Conservation (phyloP, 129 eudicot genomes). For the Apium graveolens region DNA sequence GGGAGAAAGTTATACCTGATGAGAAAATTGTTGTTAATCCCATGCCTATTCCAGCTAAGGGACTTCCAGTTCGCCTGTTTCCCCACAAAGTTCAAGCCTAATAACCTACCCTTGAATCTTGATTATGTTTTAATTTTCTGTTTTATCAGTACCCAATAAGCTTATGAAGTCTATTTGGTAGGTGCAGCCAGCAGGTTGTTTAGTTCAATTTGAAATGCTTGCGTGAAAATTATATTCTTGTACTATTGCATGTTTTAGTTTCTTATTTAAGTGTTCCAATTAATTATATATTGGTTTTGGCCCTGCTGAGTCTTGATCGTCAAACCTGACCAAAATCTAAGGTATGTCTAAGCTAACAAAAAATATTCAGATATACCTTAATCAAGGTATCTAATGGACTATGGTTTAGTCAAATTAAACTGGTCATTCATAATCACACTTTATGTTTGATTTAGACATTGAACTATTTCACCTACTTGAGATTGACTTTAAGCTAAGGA, state of each 20-base stretch:
- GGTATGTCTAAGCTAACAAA: no score
- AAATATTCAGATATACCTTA: no score
- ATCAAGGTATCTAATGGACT: no score
- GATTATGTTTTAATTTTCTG: neutral
- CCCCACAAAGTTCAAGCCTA: slow-evolving; percentile 22
- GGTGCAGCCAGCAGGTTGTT: neutral
- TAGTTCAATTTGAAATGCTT: neutral
- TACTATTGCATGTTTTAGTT: neutral
- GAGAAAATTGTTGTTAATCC: slow-evolving; percentile 71
- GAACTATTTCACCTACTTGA: neutral
- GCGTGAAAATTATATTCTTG: neutral
- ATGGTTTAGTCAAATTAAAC: neutral
- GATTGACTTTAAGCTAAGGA: neutral
- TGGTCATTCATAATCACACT: neutral
- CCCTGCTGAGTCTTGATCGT: no score
- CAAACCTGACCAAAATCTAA: no score
- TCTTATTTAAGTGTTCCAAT: neutral
- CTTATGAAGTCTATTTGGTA: no score
- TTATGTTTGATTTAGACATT: no score
- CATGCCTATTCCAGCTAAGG: slow-evolving; percentile 66
- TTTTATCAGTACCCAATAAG: neutral
- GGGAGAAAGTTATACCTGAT: slow-evolving; percentile 65
- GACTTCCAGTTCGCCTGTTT: slow-evolving; percentile 63
- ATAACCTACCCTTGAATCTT: no score
- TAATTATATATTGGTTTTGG: no score